Base-by-base conservation (phyloP, 2,329 filamentous ascomycete species). In the Meredithiella fracta region DNA sequence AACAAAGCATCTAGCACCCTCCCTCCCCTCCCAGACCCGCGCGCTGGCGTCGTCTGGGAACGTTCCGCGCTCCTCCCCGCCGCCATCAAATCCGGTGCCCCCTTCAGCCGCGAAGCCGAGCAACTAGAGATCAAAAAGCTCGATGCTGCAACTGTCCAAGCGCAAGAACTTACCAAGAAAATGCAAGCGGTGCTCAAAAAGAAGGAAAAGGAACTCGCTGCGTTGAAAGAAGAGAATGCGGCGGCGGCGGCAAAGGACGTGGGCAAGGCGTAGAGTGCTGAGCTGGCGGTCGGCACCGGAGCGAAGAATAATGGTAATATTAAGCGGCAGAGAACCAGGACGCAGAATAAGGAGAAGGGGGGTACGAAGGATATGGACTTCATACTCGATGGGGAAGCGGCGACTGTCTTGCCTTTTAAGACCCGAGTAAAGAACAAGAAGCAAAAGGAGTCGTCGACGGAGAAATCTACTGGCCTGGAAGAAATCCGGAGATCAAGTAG, bases 41-140 rank as follows among this genome's bases (percentile, higher is more conserved):
- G 68, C 44, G 64, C 72, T 61, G 73, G 75, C 61, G 74, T 77
- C 55, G 72, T 80, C 51, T 76, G 79, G 61, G 78, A 83, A 62
- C 77, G 82, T 58, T 86, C 82, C 52, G 86, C 86, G 56, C 81
- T 88, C 72, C 80, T 94, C 60, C 87, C 87, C 3, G 73, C 80
- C 56, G 74, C 72, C 51, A 83, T 79, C 63, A 74, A 78, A 7
- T 79, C 81, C 1, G 82, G 76, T 34, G 83, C 83, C 64, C 82
- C 80, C n/a, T 90, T 86, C 65, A 86, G 82, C 67, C 74, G 75
- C 58, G 80, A 85, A 70, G 83, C 80, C 51, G 85, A 86, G 69
- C 73, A 76, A 61, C 68, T 77, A 5, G 80, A 83, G 67, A 68
- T 82, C 37, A 76, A 78, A 65, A 75, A 74, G 64, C 69, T 83